Evolutionary conservation across 164 flowering plant genomes (phyloP).

Genomic region (Nelumbo lutea): DNA sequence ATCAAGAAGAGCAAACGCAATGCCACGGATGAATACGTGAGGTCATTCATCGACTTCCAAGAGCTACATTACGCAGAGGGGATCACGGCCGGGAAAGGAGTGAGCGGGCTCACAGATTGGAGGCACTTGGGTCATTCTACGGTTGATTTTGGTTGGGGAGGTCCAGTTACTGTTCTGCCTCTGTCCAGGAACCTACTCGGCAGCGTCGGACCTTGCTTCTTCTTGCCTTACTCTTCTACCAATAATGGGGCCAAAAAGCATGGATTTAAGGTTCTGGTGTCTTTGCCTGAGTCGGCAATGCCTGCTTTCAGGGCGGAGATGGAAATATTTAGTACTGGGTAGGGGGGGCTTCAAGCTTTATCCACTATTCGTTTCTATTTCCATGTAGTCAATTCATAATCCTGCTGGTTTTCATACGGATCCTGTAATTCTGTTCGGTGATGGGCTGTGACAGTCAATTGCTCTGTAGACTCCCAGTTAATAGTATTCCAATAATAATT

Average conservation of each 20-base stretch:
- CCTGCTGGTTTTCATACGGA: no score
- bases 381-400: no score
- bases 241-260: slow-evolving; percentile 32
- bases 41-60: slow-evolving; percentile 64
- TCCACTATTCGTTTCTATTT: no score
- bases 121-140: slow-evolving; percentile 71
- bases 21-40: slow-evolving; percentile 50
- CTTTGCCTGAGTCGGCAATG: slow-evolving; percentile 40
- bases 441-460: no score
- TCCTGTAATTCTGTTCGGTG: no score
- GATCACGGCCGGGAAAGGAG: slow-evolving; percentile 53
- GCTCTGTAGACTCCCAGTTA: no score
- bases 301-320: slow-evolving; percentile 48
- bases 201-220: slow-evolving; percentile 62
- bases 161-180: slow-evolving; percentile 66
- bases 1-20: slow-evolving; percentile 64
- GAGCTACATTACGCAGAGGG: slow-evolving; percentile 46
- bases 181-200: slow-evolving; percentile 55
- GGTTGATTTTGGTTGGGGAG: slow-evolving; percentile 81
- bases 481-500: no score
- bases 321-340: slow-evolving; percentile 27
- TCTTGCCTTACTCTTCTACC: slow-evolving; percentile 57
- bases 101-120: slow-evolving; percentile 82
- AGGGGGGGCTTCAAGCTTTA: no score
- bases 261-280: slow-evolving; percentile 56